Evolutionary conservation across 495 filamentous ascomycete genomes (phyloP), one percentile per base, ranked within the genome.

Genomic region (Xylaria venustula): DNA sequence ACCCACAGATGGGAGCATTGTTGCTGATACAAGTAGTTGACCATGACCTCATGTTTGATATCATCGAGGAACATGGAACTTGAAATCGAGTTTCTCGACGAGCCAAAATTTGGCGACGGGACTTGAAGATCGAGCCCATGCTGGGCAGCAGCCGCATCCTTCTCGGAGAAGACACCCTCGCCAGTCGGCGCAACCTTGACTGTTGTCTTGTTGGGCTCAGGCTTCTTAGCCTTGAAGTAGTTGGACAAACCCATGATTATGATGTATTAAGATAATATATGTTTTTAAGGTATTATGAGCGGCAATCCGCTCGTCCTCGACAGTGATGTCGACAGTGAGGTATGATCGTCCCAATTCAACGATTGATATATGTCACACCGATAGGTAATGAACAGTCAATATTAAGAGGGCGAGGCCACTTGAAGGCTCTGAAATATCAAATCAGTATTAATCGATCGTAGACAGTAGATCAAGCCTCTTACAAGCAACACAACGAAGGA

Each of bases 1-100:
- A 90, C 83, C 89, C 89, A 92, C 34, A 90, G 75, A 55, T 84
- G 79, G 14, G 81, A 79, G 53, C 85, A 88, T 71, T 90, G 88
- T 68, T 91, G 88, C 66, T 92, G 89, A 72, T 89, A 89, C 23
- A 92, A 77, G 64, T 88, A 91, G 67, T 89, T 91, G 41, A 88
- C 88, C 89, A 92, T 92, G 56, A 92, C 86, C 67, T 91, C 88
- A 69, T 90, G 88, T 67, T 89, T 91, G 69, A 92, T 90, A 62
- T 91, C 88, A 58, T 90, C 87, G 22, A 89, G 65, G 54, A 87
- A 83, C 48, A 81, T 75, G 17, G 86, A 87, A 63, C 79, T 84
- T 23, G 72, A 72, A 15, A 64, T 72, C 8, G 82, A 84, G 49
- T 77, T 76, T 62, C 81, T 77, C 23, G 83, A 77, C 14, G 80